Evolutionary conservation across 176 grass and related monocot genomes (phyloP), one percentile per base, ranked within the genome.

Genomic region (Calamus simplicifolius): DNA sequence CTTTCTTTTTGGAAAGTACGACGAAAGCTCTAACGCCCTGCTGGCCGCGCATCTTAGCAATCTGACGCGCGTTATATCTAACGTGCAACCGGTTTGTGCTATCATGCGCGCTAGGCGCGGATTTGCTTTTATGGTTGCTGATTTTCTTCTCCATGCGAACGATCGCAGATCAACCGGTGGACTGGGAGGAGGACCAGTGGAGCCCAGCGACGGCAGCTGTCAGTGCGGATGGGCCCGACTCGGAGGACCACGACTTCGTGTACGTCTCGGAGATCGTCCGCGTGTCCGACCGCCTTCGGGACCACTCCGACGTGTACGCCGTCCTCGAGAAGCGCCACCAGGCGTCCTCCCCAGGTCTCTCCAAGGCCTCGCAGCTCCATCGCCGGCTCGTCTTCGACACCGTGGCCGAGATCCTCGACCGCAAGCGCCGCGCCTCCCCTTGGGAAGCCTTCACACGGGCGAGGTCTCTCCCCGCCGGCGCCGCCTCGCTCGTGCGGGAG

Each of bases 211-310:
- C 10, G 35, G 8, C 35, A 2, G n/a, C 58, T 49, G 16, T 61
- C 26, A 50, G 57, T 5, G 64, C 6, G 29, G 64, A 67, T 13
- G 48, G 49, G 35, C 35, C 13, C 16, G 13, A 52, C 5, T 49
- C 56, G 2, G 35, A 50, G 23, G 38, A 51, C 68, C 53, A 49
- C 15, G 68, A 72, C 58, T 57, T 52, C 25, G 50, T 62, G n/a
- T 72, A 72, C 58, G 57, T 72, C n/a, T 48, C 25, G 49, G 49
- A 72, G 1, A 62, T 72, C 58, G 25, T 72, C 6, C 69, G 69
- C 49, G 48, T 49, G 35, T 52, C 49, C 3, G 57, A 30, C 18
- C 57, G 48, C 5, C 18, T 62, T 58, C n/a, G 13, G 27, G 49
- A 72, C 27, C 25, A 10, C 8, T 31, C 69, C 18, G 69, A 53